Percentiles rank a stretch among this genome's conserved stretches.
phyloP scores from a whole-genome alignment of 2,329 filamentous ascomycete species.

The Ceratocystis eucalypticola region DNA sequence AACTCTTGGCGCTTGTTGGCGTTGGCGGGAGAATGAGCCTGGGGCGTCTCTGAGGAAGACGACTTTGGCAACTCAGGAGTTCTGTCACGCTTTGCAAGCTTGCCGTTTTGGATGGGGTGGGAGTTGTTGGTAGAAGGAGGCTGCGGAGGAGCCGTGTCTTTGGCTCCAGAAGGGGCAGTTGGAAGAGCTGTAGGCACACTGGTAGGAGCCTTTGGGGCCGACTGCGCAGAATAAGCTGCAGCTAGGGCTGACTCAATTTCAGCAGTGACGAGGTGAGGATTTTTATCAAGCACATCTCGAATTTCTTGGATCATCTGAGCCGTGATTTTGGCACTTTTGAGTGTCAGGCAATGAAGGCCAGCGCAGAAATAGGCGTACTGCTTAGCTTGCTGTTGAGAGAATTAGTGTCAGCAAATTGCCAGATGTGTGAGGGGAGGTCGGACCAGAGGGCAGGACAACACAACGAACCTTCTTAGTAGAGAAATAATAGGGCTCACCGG shows the following conservation, averaged over 20 bases:
- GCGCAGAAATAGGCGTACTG: slow-evolving; percentile 39
- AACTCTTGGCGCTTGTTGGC: background rate
- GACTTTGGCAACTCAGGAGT: background rate
- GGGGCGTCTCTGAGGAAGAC: background rate
- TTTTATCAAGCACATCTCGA: background rate
- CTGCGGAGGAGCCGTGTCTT: background rate
- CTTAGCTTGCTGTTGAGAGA: slow-evolving; percentile 31
- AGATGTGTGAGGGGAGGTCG: background rate
- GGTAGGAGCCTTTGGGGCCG: background rate
- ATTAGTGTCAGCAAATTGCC: background rate
- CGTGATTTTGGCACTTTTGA: background rate
- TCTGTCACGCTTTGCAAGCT: background rate
- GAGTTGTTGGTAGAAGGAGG: no score
- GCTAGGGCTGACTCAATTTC: background rate
- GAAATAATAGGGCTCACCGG: slow-evolving; percentile 28
- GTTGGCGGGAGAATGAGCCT: background rate
- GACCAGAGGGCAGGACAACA: background rate
- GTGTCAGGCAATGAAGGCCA: slow-evolving; percentile 26
- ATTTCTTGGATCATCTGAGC: background rate
- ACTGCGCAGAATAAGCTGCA: background rate
- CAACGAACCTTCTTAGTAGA: slow-evolving; percentile 33
- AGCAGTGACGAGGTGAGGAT: background rate
- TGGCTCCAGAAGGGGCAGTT: background rate
- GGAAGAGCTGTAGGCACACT: background rate
- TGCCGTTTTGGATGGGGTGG: background rate